Conservation (phyloP, 2,329 filamentous ascomycete genomes). For the Phaeosphaeria sp. region DNA sequence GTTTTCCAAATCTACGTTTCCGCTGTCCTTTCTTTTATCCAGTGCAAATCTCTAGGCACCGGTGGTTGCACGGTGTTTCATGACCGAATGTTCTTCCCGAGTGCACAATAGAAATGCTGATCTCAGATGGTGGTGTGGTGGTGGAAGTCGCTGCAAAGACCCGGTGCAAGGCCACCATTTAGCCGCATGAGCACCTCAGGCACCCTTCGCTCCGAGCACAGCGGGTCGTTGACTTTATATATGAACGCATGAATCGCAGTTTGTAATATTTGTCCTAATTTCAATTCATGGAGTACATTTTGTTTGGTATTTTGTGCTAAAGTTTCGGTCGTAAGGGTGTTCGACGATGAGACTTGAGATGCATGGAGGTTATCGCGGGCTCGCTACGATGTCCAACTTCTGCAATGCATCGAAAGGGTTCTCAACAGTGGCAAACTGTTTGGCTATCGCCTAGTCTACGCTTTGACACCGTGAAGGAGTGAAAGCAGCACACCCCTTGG, state of each 20-base stretch:
- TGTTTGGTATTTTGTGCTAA: neutral
- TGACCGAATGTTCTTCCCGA: neutral
- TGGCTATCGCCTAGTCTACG: too few relatives aligned
- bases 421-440: too few relatives aligned
- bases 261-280: neutral
- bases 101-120: constrained; percentile 6
- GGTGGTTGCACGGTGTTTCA: neutral
- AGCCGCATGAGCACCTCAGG: constrained; percentile 1
- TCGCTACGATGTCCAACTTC: neutral
- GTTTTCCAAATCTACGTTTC: neutral
- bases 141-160: too few relatives aligned
- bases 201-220: neutral
- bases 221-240: neutral
- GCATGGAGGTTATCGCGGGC: neutral
- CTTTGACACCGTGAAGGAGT: neutral
- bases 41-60: neutral
- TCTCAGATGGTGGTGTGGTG: too few relatives aligned
- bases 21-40: neutral
- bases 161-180: neutral
- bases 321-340: neutral
- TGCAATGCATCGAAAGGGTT: neutral
- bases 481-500: neutral
- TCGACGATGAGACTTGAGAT: neutral
- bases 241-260: neutral
- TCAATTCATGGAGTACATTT: neutral